Base-by-base conservation (phyloP, 768 basidiomycete genomes). In the Tephrocybe rancida region DNA sequence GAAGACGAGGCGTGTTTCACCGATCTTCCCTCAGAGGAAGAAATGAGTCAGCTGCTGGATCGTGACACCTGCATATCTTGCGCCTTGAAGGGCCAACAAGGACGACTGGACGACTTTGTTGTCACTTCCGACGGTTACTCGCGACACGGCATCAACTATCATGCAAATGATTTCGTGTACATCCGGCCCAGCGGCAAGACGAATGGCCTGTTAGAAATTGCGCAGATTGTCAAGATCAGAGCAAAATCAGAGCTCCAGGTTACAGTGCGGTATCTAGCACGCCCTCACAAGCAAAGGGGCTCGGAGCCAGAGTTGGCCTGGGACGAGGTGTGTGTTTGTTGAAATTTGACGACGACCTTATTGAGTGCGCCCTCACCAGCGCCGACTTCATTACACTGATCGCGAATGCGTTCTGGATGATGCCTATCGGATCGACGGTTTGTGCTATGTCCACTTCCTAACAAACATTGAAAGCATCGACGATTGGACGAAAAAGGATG, bases 111-210 rank as follows among this genome's bases (percentile, higher is more conserved):
- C 10, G 53, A 59, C 14, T 60, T 74, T 27, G 61, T 67, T 13
- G 57, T 62, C 10, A 63, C 68, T 32, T 63, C 65, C 0, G 67
- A 67, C 38, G 78, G 76, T 5, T 70, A 78, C 24, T 61, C 74
- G 2, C 70, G 76, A 13, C 62, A 72, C 37, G 80, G 80, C 3
- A 63, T 72, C 9, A 56, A 62, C 0, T 90, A 84, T 62, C 89
- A 90, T 59, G 48, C 70, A 8, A 45, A 76, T 41, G 89, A 90
- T 56, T 88, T 82, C 55, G 75, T 88, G 9, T 90, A 87, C 61
- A 48, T 87, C 34, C 74, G 72, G 35, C 68, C 70, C 14, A 55
- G 66, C 2, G 46, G 32, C 30, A 51, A 60, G 13, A 58, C 59
- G 10, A 51, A 63, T 14, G 60, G 63, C 8, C 61, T 79, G 0